Evolutionary conservation across 2,329 filamentous ascomycete species (phyloP), one percentile per base, ranked within the genome.

Genomic region (Fulvia fulva): DNA sequence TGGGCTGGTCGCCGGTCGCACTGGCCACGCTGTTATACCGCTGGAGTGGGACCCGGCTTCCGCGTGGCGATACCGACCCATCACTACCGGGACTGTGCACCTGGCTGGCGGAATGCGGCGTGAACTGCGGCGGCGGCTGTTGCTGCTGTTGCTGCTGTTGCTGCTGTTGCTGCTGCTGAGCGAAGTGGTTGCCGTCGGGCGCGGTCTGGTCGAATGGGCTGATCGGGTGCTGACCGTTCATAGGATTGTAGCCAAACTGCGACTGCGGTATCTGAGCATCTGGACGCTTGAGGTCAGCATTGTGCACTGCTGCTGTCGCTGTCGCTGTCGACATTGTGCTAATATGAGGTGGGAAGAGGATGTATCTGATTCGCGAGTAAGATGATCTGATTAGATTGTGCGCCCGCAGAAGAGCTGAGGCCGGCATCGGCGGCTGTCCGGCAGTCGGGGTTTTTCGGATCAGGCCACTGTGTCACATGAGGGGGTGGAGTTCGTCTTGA

Each of bases 331-430:
- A 43, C 54, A 60, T 61, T 41, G 57, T 57, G 57, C 41, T n/a
- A 41, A 51, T 55, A 50, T 62, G 61, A 19, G 19, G 47, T 34
- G 12, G 45, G 32, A 37, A 46, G 12, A 43, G 44, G 53, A 55
- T 51, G 57, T 34, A 25, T 53, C 44, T 51, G 57, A 60, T 61
- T 56, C 49, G 58, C 59, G 47, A 50, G 58, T 41, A 37, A 66
- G 63, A 66, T 66, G 62, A 67, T 67, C 65, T 63, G 64, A 67
- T 67, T 59, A 67, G 65, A 67, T 67, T 60, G 49, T 59, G 54
- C 54, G 19, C 16, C 23, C 37, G 37, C 21, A 12, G 9, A n/a
- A 16, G 16, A 16, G 12, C 22, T 45, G 23, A 43, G 21, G 32
- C 55, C 55, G 55, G 50, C 50, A 57, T 53, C 55, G 55, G 55